These are phyloP conservation scores for Pseudisothecium myosuroides DNA, from an alignment of 225 moss, liverwort and hornwort genomes.

Conservation along the genomic window DNA sequence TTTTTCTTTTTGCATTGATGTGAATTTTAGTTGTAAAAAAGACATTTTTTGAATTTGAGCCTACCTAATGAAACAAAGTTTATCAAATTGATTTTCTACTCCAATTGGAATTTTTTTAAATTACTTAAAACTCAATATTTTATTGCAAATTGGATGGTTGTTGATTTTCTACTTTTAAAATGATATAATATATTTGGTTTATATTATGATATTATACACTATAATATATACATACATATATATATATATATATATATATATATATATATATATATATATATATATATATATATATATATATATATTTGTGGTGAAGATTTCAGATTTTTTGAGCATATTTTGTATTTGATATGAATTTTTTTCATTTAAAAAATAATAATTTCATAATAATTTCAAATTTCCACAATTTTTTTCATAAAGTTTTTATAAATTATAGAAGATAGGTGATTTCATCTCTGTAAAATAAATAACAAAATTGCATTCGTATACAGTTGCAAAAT, in stretches of 20 bases:
- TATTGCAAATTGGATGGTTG: neutral
- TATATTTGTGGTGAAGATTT: neutral
- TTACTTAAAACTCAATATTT: neutral
- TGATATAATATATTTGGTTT: fast-evolving
- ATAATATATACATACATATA: no score
- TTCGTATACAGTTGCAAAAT: neutral
- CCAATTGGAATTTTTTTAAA: fast-evolving
- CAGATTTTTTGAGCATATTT: neutral
- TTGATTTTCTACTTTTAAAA: neutral
- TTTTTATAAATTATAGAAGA: neutral
- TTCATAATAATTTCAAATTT: neutral
- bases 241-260: no score
- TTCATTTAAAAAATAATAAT: no score
- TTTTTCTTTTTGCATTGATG: neutral
- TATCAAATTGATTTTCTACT: neutral
- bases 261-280: no score
- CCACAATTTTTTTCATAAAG: no score
- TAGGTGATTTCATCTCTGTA: neutral
- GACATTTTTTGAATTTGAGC: neutral
- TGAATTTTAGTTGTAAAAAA: neutral
- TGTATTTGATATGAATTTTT: neutral
- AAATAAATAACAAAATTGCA: no score
- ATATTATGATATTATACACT: neutral
- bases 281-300: no score
- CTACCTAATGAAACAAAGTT: no score